These are phyloP conservation scores for Myxozyma melibiosi DNA, from an alignment of 805 yeast species.

Conservation along the genomic window DNA sequence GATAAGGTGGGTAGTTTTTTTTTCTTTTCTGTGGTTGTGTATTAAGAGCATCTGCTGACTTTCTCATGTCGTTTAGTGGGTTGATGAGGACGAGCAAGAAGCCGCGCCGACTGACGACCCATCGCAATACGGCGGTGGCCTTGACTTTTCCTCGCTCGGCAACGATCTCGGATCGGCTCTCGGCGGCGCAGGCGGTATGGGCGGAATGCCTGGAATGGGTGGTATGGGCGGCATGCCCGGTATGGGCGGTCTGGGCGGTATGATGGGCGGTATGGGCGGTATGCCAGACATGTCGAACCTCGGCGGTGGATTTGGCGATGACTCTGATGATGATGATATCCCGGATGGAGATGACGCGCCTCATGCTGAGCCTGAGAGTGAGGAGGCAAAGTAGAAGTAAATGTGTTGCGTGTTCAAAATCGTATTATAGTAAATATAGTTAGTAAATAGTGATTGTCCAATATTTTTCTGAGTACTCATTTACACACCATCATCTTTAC, in stretches of 20 bases:
- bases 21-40: background rate
- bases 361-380: background rate
- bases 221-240: constrained; percentile 34
- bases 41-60: background rate
- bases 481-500: no score
- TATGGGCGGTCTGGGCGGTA: constrained; percentile 34
- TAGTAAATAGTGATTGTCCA: background rate
- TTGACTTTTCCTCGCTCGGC: constrained; percentile 45
- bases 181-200: constrained; percentile 45
- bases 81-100: constrained; percentile 96
- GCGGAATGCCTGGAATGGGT: constrained; percentile 33
- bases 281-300: constrained; percentile 3
- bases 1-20: constrained; percentile 51
- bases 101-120: constrained; percentile 56
- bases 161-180: constrained; percentile 43
- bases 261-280: constrained; percentile 35
- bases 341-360: constrained; percentile 15
- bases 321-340: constrained; percentile 31
- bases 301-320: constrained; percentile 26
- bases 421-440: background rate
- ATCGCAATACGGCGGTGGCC: constrained; percentile 40
- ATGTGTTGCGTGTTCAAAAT: background rate
- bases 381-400: constrained; percentile 1
- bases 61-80: constrained; percentile 70
- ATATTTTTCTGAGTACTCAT: no score